Conservation (phyloP, 2,329 filamentous ascomycete genomes). For the Trichoderma koningii region DNA sequence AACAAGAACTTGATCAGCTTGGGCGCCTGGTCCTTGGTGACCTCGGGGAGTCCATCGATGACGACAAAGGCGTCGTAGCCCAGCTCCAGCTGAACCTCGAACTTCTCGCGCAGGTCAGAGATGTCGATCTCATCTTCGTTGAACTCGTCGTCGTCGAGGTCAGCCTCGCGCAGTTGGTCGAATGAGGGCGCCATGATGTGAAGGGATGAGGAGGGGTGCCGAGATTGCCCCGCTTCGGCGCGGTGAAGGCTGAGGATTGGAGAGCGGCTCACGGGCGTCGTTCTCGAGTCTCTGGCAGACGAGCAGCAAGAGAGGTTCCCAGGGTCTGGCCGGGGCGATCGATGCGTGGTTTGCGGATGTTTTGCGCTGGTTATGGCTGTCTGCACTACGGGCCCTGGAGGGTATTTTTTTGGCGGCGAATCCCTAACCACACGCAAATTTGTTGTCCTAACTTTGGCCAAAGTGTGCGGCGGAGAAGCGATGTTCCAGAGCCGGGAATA, state of each 20-base stretch:
- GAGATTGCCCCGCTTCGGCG: conserved; percentile 42
- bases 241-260: conserved; percentile 27
- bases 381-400: conserved; percentile 4
- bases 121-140: conserved; percentile 95
- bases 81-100: conserved; percentile 93
- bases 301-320: conserved; percentile 9
- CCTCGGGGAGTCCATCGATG: conserved; percentile 87
- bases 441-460: conserved; percentile 43
- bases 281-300: conserved; percentile 3
- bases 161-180: conserved; percentile 87
- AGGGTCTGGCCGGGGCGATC: neutral
- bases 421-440: conserved; percentile 40
- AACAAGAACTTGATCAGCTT: conserved; percentile 96
- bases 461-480: conserved; percentile 47
- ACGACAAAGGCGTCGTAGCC: conserved; percentile 96
- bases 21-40: conserved; percentile 85
- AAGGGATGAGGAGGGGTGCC: conserved; percentile 30
- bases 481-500: conserved; percentile 42
- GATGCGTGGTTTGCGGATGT: conserved; percentile 18
- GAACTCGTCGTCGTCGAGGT: conserved; percentile 80
- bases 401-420: conserved; percentile 22
- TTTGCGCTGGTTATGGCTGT: conserved; percentile 26
- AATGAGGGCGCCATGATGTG: conserved; percentile 84
- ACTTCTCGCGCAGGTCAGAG: conserved; percentile 90
- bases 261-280: conserved; percentile 24